A percentile compares a stretch with the other conserved stretches of the same genome.
Evolutionary conservation across 192 early-diverging fungal species (phyloP).

Genomic region (Dissophora globulifera): DNA sequence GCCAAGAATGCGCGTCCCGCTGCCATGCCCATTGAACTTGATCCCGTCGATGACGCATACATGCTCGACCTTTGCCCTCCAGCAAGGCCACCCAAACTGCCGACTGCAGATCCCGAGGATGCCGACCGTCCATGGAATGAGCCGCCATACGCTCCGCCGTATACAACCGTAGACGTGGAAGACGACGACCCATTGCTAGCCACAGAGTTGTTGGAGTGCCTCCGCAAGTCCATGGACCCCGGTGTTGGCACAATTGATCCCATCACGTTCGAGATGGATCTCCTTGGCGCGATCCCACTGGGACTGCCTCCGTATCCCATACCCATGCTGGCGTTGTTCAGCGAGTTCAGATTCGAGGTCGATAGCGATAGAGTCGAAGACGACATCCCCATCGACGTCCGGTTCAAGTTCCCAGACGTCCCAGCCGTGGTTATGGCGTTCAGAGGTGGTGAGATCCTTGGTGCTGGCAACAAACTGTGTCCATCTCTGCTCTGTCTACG

Average conservation of each 20-base stretch:
- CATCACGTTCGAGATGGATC: conserved; percentile 13
- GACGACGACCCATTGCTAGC: conserved; percentile 6
- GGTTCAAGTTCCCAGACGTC: too few species aligned
- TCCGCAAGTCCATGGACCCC: background rate
- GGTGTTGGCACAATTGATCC: background rate
- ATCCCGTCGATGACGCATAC: conserved; percentile 5
- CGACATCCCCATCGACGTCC: background rate
- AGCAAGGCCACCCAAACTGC: background rate
- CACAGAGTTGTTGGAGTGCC: conserved; percentile 9
- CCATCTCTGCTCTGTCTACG: conserved; percentile 28
- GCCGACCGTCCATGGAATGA: conserved; percentile 21
- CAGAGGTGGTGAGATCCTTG: conserved; percentile 27
- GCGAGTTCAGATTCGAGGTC: too few species aligned
- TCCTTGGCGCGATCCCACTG: conserved; percentile 3
- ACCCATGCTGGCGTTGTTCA: too few species aligned
- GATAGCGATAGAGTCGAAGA: too few species aligned
- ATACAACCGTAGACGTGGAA: background rate
- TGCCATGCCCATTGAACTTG: too few species aligned
- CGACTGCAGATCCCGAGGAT: conserved; percentile 12
- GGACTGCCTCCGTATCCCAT: too few species aligned
- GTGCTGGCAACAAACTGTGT: conserved; percentile 23
- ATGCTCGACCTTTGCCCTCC: conserved; percentile 1
- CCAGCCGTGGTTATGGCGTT: too few species aligned
- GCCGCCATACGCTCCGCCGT: background rate
- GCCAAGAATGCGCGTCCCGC: too few species aligned